These are phyloP conservation scores for Dissoconium aciculare DNA, from an alignment of 2,329 filamentous ascomycete species.

Conservation along the genomic window DNA sequence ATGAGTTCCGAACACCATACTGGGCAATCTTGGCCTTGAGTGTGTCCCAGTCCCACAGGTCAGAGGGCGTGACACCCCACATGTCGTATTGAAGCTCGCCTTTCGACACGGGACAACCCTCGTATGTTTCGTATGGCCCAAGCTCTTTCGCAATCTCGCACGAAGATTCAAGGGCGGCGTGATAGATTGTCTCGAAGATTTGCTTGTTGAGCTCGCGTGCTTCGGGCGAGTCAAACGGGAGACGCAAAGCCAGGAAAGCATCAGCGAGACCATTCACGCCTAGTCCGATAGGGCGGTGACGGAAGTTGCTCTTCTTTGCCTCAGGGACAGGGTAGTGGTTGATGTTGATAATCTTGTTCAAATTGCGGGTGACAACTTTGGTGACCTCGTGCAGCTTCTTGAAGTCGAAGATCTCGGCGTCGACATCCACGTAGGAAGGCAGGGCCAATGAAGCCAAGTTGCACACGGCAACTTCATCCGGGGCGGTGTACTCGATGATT, in stretches of 20 bases:
- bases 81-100: conserved; percentile 97
- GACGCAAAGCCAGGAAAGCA: conserved; percentile 88
- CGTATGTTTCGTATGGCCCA: conserved; percentile 77
- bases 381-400: conserved; percentile 90
- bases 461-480: conserved; percentile 96
- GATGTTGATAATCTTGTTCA: conserved; percentile 97
- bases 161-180: conserved; percentile 81
- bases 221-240: conserved; percentile 94
- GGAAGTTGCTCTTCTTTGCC: conserved; percentile 90
- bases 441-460: conserved; percentile 91
- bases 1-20: conserved; percentile 86
- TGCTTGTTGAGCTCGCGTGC: conserved; percentile 90
- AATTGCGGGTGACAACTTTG: conserved; percentile 80
- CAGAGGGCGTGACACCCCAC: conserved; percentile 87
- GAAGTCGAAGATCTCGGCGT: conserved; percentile 79
- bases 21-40: conserved; percentile 85
- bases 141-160: conserved; percentile 69
- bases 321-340: conserved; percentile 97
- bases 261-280: conserved; percentile 97
- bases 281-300: conserved; percentile 87
- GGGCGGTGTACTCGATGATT: conserved; percentile 92
- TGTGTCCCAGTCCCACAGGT: conserved; percentile 89
- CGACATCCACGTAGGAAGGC: conserved; percentile 79
- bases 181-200: conserved; percentile 99
- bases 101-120: conserved; percentile 85